A percentile compares a stretch with the other conserved stretches of the same genome.
These are phyloP conservation scores for Aspergillus vadensis DNA, from an alignment of 2,329 filamentous ascomycete species.

Conservation along the genomic window DNA sequence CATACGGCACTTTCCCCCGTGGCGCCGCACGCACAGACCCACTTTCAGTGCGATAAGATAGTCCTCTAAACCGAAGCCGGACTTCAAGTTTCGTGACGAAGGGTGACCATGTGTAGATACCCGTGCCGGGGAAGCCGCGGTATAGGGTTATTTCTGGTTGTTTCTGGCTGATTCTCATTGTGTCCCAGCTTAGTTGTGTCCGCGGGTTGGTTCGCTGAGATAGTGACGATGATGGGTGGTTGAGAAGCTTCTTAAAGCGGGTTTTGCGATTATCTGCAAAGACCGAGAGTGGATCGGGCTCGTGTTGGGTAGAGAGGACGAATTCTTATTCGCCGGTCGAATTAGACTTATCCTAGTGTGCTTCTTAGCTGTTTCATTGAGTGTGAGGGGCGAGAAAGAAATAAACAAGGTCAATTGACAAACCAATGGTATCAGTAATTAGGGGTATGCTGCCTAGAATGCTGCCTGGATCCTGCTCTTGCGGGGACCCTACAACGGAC, in stretches of 20 bases:
- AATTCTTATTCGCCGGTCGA: too few relatives aligned
- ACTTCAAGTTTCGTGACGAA: conserved; percentile 66
- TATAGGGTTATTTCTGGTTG: conserved; percentile 44
- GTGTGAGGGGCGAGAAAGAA: too few relatives aligned
- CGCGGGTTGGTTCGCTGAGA: not conserved
- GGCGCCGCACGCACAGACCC: conserved; percentile 54
- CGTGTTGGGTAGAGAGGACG: too few relatives aligned
- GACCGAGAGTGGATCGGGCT: not conserved
- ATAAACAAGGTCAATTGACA: too few relatives aligned
- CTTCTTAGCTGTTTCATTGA: too few relatives aligned
- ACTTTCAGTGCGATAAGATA: conserved; percentile 50
- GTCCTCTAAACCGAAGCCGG: conserved; percentile 56
- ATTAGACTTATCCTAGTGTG: too few relatives aligned
- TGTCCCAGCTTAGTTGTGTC: not conserved
- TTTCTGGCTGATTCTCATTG: not conserved
- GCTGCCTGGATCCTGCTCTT: not conserved
- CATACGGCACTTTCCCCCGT: conserved; percentile 63
- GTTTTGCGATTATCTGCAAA: not conserved
- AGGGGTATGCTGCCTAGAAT: not conserved
- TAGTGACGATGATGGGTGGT: not conserved
- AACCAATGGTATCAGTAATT: too few relatives aligned
- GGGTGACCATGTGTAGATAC: conserved; percentile 59
- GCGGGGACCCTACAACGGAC: not conserved
- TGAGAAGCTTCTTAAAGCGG: not conserved
- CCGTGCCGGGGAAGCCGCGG: conserved; percentile 51